Conservation (phyloP, 495 filamentous ascomycete genomes). For the Penicillium bialowiezense region DNA sequence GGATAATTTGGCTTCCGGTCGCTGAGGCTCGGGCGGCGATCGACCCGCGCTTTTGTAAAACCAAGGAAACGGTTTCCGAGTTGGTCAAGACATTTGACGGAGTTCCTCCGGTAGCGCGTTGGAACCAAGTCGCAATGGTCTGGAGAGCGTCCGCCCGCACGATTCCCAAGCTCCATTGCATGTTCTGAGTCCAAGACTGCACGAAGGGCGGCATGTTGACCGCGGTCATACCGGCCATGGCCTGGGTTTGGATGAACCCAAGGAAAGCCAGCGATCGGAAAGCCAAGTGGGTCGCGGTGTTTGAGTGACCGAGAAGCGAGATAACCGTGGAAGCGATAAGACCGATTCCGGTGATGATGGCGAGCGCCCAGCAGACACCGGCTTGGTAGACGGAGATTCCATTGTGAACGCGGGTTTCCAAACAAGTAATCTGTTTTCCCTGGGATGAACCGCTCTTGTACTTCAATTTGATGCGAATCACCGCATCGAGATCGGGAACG, state of each 20-base stretch:
- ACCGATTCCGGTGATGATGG: slow-evolving; percentile 77
- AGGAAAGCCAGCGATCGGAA: slow-evolving; percentile 91
- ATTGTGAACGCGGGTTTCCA: slow-evolving; percentile 86
- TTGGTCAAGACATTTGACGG: slow-evolving; percentile 72
- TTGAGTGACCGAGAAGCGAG: slow-evolving; percentile 79
- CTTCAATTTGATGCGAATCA: slow-evolving; percentile 74
- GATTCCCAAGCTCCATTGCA: slow-evolving; percentile 97
- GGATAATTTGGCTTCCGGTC: slow-evolving; percentile 57
- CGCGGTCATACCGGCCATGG: slow-evolving; percentile 81
- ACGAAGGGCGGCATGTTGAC: slow-evolving; percentile 84
- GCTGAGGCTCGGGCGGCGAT: slow-evolving; percentile 38
- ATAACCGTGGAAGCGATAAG: slow-evolving; percentile 76
- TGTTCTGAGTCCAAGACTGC: slow-evolving; percentile 92
- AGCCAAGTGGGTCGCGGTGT: slow-evolving; percentile 92
- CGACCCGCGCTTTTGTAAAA: slow-evolving; percentile 71
- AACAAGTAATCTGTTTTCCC: slow-evolving; percentile 65
- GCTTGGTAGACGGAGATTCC: slow-evolving; percentile 87
- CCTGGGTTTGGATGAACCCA: slow-evolving; percentile 92
- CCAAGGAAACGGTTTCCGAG: slow-evolving; percentile 73
- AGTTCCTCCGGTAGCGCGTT: slow-evolving; percentile 85
- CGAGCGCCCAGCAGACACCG: slow-evolving; percentile 83
- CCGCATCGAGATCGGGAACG: slow-evolving; percentile 88
- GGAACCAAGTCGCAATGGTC: slow-evolving; percentile 89
- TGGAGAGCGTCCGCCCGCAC: slow-evolving; percentile 83
- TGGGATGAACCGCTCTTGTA: slow-evolving; percentile 40